These are phyloP conservation scores for Sphagnum tenellum DNA, from an alignment of 225 moss, liverwort and hornwort species.

Conservation along the genomic window DNA sequence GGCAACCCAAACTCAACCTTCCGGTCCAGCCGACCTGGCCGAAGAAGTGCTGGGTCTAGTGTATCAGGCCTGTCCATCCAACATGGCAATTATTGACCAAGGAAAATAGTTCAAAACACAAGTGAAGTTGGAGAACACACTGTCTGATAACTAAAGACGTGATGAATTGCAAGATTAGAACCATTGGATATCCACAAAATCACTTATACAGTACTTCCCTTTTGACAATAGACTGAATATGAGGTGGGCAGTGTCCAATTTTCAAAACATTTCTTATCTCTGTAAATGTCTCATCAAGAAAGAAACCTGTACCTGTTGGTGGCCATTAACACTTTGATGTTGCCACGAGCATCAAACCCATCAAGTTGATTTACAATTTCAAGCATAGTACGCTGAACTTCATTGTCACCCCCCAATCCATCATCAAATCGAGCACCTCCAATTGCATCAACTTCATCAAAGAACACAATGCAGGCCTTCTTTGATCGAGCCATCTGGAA, in stretches of 20 bases:
- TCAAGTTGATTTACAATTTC: slow-evolving; percentile 57
- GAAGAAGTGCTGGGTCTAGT: slow-evolving; percentile 87
- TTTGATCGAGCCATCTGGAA: slow-evolving; percentile 35
- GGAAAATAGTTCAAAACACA: no score
- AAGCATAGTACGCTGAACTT: slow-evolving; percentile 56
- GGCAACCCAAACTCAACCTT: slow-evolving; percentile 96
- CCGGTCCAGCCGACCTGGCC: slow-evolving; percentile 90
- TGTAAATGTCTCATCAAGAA: no score
- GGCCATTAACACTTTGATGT: slow-evolving; percentile 58
- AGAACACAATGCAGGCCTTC: slow-evolving; percentile 43
- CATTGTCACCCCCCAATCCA: slow-evolving; percentile 52
- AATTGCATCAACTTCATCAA: no score
- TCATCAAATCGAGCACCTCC: slow-evolving; percentile 41
- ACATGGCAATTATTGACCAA: no score
- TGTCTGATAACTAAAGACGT: no score
- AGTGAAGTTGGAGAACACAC: no score
- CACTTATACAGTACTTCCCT: no score
- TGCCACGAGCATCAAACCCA: slow-evolving; percentile 55
- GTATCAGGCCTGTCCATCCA: slow-evolving; percentile 73
- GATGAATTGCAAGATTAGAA: no score
- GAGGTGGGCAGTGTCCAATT: no score
- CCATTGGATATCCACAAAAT: no score
- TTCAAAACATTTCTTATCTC: no score
- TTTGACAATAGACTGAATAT: no score
- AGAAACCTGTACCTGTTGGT: slow-evolving; percentile 30